phyloP scores from a whole-genome alignment of 2,329 filamentous ascomycete genomes.

The Parafenestella ontariensis region DNA sequence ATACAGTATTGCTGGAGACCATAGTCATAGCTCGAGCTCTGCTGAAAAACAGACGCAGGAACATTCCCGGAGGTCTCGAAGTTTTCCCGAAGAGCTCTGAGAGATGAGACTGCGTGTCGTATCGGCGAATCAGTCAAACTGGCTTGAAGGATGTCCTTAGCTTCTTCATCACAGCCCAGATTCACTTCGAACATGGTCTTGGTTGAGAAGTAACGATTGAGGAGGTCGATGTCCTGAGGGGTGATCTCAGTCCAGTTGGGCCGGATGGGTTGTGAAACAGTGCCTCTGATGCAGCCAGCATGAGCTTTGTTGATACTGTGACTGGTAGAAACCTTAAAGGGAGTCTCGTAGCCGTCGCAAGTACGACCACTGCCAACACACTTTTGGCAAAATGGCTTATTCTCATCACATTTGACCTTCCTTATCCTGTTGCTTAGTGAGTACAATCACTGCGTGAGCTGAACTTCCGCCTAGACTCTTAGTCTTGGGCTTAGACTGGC shows the following conservation, averaged over 20 bases:
- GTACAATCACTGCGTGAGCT: slow-evolving; percentile 7
- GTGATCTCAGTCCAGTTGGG: slow-evolving; percentile 9
- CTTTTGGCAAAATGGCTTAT: slow-evolving; percentile 25
- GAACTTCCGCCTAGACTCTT: neutral
- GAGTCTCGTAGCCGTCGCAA: slow-evolving; percentile 30
- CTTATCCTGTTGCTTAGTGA: slow-evolving; percentile 22
- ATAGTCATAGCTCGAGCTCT: slow-evolving; percentile 41
- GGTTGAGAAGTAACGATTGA: slow-evolving; percentile 27
- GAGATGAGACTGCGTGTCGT: slow-evolving; percentile 41
- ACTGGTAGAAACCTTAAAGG: slow-evolving; percentile 16
- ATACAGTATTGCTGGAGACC: slow-evolving; percentile 55
- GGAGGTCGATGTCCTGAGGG: slow-evolving; percentile 20
- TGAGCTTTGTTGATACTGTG: slow-evolving; percentile 10
- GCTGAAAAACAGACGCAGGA: slow-evolving; percentile 33
- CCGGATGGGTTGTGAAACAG: slow-evolving; percentile 1
- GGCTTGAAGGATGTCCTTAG: slow-evolving; percentile 21
- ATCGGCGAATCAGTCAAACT: slow-evolving; percentile 34
- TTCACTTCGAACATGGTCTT: slow-evolving; percentile 21
- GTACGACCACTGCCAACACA: slow-evolving; percentile 25
- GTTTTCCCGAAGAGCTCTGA: slow-evolving; percentile 48
- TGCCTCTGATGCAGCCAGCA: slow-evolving; percentile 7
- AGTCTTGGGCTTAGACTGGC: neutral
- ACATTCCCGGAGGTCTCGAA: slow-evolving; percentile 46
- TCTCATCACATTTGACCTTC: slow-evolving; percentile 30
- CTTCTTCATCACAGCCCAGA: slow-evolving; percentile 22